Evolutionary conservation across 192 early-diverging fungal genomes (phyloP).

Genomic region (Spizellomyces punctatus): DNA sequence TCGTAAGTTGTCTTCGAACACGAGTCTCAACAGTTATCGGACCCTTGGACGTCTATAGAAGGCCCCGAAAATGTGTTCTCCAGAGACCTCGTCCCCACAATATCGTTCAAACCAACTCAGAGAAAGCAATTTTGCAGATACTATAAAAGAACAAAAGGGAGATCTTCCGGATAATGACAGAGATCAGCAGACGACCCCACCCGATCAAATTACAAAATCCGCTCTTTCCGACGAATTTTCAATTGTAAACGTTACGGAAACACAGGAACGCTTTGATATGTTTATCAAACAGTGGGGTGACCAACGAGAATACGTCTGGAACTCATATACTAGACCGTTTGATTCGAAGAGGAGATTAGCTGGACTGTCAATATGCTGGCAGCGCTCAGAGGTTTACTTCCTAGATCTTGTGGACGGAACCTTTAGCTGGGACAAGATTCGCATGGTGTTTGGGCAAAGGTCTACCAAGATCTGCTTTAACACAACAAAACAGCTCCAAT

Average conservation of each 20-base stretch:
- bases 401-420: background rate
- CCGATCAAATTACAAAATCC: no score
- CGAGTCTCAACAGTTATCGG: no score
- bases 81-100: background rate
- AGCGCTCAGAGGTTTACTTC: constrained; percentile 1
- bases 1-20: no score
- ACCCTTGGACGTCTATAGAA: no score
- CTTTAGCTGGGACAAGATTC: constrained; percentile 5
- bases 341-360: background rate
- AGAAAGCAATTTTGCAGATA: background rate
- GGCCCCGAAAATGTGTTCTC: background rate
- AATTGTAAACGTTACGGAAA: background rate
- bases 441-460: constrained; percentile 8
- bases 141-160: background rate
- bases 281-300: background rate
- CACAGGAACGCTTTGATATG: background rate
- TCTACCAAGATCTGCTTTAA: constrained; percentile 13
- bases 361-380: constrained; percentile 13
- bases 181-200: background rate
- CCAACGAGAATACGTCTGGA: background rate
- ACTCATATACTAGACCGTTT: no score
- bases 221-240: background rate
- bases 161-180: background rate
- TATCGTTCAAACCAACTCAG: background rate
- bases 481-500: constrained; percentile 2